These are phyloP conservation scores for Hymenoscyphus infarciens DNA, from an alignment of 2,329 filamentous ascomycete genomes.

Conservation along the genomic window DNA sequence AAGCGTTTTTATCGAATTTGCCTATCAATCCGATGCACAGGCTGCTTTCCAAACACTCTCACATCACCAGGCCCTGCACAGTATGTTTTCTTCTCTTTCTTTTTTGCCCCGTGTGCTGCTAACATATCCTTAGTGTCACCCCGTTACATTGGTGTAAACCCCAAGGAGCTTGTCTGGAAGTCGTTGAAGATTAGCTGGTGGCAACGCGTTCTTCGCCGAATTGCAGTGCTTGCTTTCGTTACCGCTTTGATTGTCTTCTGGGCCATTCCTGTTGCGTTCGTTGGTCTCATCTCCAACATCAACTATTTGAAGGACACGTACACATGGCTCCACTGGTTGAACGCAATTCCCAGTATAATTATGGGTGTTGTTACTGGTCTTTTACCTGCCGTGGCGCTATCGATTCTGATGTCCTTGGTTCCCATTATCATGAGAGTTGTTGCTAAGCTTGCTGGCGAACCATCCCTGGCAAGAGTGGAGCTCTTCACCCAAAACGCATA, in stretches of 20 bases:
- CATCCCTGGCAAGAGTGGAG: constrained; percentile 76
- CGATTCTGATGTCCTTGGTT: constrained; percentile 81
- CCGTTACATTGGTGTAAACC: constrained; percentile 77
- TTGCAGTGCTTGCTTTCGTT: constrained; percentile 68
- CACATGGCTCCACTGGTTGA: constrained; percentile 70
- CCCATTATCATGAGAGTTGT: constrained; percentile 79
- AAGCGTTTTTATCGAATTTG: constrained; percentile 89
- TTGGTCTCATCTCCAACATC: constrained; percentile 85
- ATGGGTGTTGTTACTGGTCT: constrained; percentile 82
- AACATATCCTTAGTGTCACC: constrained; percentile 56
- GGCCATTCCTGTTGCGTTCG: constrained; percentile 69
- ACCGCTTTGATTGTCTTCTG: constrained; percentile 83
- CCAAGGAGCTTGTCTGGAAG: constrained; percentile 81
- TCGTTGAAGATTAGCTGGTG: constrained; percentile 83
- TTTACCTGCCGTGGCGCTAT: constrained; percentile 72
- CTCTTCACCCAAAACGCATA: constrained; percentile 88
- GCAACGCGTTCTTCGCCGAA: constrained; percentile 72
- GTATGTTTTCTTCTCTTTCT: constrained; percentile 36
- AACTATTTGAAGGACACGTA: constrained; percentile 58
- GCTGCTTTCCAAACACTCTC: constrained; percentile 80
- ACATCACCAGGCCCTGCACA: constrained; percentile 78
- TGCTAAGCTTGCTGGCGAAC: constrained; percentile 76
- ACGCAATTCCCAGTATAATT: constrained; percentile 64
- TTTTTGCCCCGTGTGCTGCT: background rate
- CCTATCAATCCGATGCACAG: constrained; percentile 78